phyloP scores from a whole-genome alignment of 352 stramenopile genomes.

The Peronospora farinosa region DNA sequence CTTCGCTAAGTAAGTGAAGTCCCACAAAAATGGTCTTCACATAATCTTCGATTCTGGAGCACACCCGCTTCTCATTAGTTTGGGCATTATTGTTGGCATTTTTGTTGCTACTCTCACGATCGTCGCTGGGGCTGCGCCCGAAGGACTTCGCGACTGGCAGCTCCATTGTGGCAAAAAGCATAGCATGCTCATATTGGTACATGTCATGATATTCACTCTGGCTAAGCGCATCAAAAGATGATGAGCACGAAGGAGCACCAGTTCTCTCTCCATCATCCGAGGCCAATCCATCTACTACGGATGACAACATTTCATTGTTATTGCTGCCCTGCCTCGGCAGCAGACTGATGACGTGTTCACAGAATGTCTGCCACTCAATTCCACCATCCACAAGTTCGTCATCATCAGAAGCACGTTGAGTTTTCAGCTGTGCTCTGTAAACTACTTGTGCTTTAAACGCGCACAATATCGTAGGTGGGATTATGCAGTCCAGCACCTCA shows the following conservation, averaged over 20 bases:
- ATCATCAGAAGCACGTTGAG: not conserved
- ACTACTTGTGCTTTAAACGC: constrained; percentile 23
- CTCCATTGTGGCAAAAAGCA: constrained; percentile 37
- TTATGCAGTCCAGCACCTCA: constrained; percentile 23
- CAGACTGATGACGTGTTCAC: constrained; percentile 16
- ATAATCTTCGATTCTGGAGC: constrained; percentile 12
- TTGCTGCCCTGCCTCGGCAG: constrained; percentile 2
- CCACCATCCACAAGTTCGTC: constrained; percentile 7
- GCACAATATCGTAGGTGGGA: constrained; percentile 17
- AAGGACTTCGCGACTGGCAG: constrained; percentile 8
- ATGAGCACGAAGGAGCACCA: constrained; percentile 7
- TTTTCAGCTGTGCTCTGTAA: constrained; percentile 17
- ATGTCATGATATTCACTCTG: constrained; percentile 37
- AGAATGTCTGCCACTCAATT: constrained; percentile 30
- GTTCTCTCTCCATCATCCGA: constrained; percentile 1
- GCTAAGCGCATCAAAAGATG: constrained; percentile 40
- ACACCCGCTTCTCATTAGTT: not conserved
- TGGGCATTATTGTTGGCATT: not conserved
- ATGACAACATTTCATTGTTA: not conserved
- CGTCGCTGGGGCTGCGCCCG: not conserved
- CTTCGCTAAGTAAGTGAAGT: constrained; percentile 68
- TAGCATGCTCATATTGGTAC: constrained; percentile 39
- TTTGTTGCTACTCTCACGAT: constrained; percentile 1
- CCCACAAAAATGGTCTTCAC: constrained; percentile 34
- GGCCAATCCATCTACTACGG: not conserved